phyloP scores from a whole-genome alignment of 495 filamentous ascomycete species.

The Penicillium desertorum region DNA sequence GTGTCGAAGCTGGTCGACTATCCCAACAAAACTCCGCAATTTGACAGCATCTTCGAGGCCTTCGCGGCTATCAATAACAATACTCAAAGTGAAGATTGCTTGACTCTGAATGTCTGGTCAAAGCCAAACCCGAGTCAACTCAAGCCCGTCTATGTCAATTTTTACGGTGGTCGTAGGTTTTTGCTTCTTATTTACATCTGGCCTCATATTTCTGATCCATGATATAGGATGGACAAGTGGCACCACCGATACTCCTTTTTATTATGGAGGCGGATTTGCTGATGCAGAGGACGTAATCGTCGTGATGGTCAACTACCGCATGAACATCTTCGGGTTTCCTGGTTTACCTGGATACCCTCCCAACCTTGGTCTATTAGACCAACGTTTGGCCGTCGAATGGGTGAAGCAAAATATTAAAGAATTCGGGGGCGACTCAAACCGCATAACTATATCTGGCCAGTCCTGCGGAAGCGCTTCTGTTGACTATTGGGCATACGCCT shows the following conservation, averaged over 20 bases:
- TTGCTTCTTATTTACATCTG: background rate
- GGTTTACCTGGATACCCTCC: slow-evolving; percentile 35
- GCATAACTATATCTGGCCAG: slow-evolving; percentile 57
- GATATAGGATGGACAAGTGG: slow-evolving; percentile 5
- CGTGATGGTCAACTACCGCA: slow-evolving; percentile 50
- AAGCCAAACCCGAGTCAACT: slow-evolving; percentile 18
- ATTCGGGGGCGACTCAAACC: slow-evolving; percentile 51
- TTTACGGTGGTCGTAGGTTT: slow-evolving; percentile 42
- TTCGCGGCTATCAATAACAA: slow-evolving; percentile 26
- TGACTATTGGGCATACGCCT: slow-evolving; percentile 55
- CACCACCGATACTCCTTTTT: slow-evolving; percentile 35
- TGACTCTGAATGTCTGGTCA: slow-evolving; percentile 49
- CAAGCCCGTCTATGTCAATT: slow-evolving; percentile 37
- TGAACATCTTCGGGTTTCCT: slow-evolving; percentile 53
- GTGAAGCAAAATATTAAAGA: slow-evolving; percentile 61
- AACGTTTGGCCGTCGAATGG: slow-evolving; percentile 51
- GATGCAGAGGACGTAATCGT: slow-evolving; percentile 43
- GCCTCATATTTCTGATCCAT: background rate
- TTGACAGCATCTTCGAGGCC: slow-evolving; percentile 24
- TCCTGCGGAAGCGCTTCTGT: slow-evolving; percentile 48
- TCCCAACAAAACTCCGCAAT: slow-evolving; percentile 32
- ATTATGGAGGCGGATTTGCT: slow-evolving; percentile 40
- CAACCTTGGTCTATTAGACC: slow-evolving; percentile 47
- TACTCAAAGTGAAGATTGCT: slow-evolving; percentile 44
- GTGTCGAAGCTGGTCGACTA: slow-evolving; percentile 18